Evolutionary conservation across 805 yeast genomes (phyloP).

Genomic region (Cyberlindnera subsufficiens): DNA sequence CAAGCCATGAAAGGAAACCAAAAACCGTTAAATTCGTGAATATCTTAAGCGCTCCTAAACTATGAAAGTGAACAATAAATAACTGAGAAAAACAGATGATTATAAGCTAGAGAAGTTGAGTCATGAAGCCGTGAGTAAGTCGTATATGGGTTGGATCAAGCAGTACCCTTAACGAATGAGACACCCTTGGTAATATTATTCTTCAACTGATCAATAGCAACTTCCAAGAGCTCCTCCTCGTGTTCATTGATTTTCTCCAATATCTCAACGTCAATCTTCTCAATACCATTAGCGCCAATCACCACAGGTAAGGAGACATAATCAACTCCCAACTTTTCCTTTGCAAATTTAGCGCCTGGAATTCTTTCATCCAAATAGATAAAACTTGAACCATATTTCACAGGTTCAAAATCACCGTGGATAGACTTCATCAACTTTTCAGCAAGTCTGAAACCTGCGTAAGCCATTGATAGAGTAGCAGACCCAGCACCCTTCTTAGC

Average conservation of each 20-base stretch:
- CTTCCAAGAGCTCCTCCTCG: constrained; percentile 18
- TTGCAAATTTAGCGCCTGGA: constrained; percentile 18
- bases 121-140: too few species aligned
- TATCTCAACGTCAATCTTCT: constrained; percentile 15
- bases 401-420: constrained; percentile 38
- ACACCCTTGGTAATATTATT: constrained; percentile 23
- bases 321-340: constrained; percentile 7
- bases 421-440: constrained; percentile 55
- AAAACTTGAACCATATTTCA: constrained; percentile 29
- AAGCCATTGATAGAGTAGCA: constrained; percentile 83
- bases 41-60: too few species aligned
- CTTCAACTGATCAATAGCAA: constrained; percentile 17
- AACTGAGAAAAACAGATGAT: too few species aligned
- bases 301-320: constrained; percentile 21
- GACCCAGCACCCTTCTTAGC: constrained; percentile 84
- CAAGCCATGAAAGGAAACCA: too few species aligned
- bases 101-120: too few species aligned
- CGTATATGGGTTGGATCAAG: too few species aligned
- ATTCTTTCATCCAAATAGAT: constrained; percentile 45
- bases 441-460: constrained; percentile 75
- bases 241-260: constrained; percentile 16
- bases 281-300: constrained; percentile 20
- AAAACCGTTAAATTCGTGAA: too few species aligned
- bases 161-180: constrained; percentile 16
- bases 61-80: too few species aligned